Base-by-base conservation (phyloP, 2,329 filamentous ascomycete genomes). In the Aspergillus piperis region DNA sequence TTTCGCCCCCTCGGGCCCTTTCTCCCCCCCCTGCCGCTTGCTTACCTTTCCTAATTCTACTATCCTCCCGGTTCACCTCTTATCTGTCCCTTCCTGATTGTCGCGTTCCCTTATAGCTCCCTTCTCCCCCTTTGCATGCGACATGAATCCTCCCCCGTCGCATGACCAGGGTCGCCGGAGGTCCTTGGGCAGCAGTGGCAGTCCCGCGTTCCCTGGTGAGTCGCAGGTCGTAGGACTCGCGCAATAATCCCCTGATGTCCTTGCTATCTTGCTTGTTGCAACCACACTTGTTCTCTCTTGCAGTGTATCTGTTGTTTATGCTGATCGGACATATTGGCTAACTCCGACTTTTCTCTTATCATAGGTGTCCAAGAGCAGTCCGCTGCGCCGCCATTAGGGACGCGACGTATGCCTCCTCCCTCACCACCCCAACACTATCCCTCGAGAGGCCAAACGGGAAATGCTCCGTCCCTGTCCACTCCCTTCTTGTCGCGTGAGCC, bases 401-500 rank as follows among this genome's bases (percentile, higher is more conserved):
- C 64, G 65, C 78, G 78, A 58, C 77, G 78, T 63, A 83, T 83
- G 81, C 80, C 78, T 66, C 81, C 82, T 52, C 81, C 82, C 10
- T 81, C 81, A 30, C 81, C 82, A 50, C 81, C 82, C 27, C 80
- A 79, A 66, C 77, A 78, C 54, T 80, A 79, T 67, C 73, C 74
- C 38, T 76, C 78, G 49, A 78, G 78, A 63, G 70, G 70, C 32
- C 72, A 74, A 60, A 71, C 78, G 25, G 76, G 71, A 62, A 78
- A 74, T 66, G 73, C 72, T 59, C 78, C 71, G 58, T 72, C 73
- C 59, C 70, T 77, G 27, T 70, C 77, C 54, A 73, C 74, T 30
- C 74, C 77, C 58, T 71, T 75, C 54, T 76, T 74, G 25, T 77
- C 79, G 61, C 84, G 86, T 70, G 86, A 89, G 65, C 78, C 84